phyloP scores from a whole-genome alignment of 1,139 yeast species.

The Diutina rugosa region DNA sequence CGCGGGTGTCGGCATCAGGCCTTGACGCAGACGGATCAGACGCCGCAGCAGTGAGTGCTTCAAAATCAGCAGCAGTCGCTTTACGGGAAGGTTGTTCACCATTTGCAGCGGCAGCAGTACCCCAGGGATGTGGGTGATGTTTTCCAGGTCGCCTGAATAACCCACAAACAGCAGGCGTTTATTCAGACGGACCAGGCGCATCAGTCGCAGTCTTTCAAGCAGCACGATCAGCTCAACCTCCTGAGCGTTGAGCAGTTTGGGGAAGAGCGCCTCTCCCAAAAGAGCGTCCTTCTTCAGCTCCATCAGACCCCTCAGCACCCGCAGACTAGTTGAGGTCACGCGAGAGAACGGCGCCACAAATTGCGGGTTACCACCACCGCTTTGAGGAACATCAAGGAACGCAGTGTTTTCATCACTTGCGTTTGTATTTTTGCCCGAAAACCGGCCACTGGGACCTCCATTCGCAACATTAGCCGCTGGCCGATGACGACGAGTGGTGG shows the following conservation, averaged over 20 bases:
- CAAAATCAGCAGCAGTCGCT: conserved; percentile 18
- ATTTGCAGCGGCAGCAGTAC: conserved; percentile 10
- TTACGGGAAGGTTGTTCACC: conserved; percentile 23
- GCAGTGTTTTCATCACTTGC: neutral
- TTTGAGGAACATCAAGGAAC: neutral
- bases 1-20: neutral
- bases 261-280: conserved; percentile 56
- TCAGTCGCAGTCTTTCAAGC: conserved; percentile 55
- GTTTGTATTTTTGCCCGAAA: neutral
- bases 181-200: conserved; percentile 27
- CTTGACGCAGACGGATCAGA: neutral
- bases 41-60: conserved; percentile 12
- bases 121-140: conserved; percentile 16
- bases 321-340: neutral
- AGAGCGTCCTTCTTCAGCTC: conserved; percentile 10
- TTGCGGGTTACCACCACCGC: neutral
- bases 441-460: neutral
- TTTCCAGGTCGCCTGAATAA: conserved; percentile 36
- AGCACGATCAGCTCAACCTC: conserved; percentile 70
- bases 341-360: neutral
- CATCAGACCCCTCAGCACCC: neutral
- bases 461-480: neutral
- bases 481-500: neutral
- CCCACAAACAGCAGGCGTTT: conserved; percentile 32
- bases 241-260: conserved; percentile 48